Evolutionary conservation across 2,329 filamentous ascomycete species (phyloP).

Genomic region (Aspergillus ochraceoroseus): DNA sequence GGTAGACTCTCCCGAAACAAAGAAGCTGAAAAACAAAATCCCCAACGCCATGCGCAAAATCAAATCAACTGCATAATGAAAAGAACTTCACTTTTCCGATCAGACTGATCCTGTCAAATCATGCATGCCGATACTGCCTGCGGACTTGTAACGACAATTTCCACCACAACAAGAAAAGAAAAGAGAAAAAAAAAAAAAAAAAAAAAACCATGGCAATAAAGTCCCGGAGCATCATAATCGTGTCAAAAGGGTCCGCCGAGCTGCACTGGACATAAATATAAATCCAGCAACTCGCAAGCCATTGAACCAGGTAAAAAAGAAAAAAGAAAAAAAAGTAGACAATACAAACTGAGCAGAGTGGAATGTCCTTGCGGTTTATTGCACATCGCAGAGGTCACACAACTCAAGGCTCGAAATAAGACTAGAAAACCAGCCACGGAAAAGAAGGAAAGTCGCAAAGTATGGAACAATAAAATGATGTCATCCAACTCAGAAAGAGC

Average conservation of each 20-base stretch:
- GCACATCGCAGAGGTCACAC: constrained; percentile 30
- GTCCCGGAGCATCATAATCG: constrained; percentile 19
- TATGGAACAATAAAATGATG: too few relatives aligned
- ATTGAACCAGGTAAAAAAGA: constrained; percentile 6
- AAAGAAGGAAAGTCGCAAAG: too few relatives aligned
- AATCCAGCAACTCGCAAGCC: constrained; percentile 1
- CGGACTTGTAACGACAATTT: constrained; percentile 4
- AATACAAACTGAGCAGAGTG: constrained; percentile 14
- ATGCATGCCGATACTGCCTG: background rate
- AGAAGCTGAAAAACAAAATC: constrained; percentile 14
- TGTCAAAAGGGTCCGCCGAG: background rate
- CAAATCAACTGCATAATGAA: constrained; percentile 10
- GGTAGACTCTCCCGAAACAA: constrained; percentile 10
- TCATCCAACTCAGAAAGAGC: too few relatives aligned
- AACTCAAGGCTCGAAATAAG: constrained; percentile 12
- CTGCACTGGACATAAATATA: constrained; percentile 3
- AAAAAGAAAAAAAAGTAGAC: constrained; percentile 8
- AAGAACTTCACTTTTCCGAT: constrained; percentile 8
- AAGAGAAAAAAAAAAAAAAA: constrained; percentile 1
- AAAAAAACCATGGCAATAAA: constrained; percentile 10
- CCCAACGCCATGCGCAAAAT: constrained; percentile 21
- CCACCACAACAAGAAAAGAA: constrained; percentile 1
- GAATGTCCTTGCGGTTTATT: constrained; percentile 33
- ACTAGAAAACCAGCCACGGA: background rate
- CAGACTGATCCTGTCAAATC: constrained; percentile 6